Evolutionary conservation across 2,329 filamentous ascomycete species (phyloP), one percentile per base, ranked within the genome.

Genomic region (Talaromyces albobiverticillius): DNA sequence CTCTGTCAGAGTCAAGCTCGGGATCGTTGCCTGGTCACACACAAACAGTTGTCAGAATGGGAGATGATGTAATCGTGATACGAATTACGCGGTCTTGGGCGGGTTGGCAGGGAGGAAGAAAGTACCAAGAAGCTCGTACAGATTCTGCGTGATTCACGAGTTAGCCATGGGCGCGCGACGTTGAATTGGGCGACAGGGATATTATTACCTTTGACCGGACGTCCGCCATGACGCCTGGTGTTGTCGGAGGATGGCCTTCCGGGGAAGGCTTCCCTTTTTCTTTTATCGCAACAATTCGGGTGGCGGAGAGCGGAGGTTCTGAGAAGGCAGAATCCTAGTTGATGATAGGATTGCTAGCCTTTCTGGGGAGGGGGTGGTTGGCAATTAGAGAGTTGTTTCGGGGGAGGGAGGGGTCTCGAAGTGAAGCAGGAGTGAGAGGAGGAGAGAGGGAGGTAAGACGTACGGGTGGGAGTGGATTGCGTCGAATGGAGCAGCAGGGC

Each of bases 81-180:
- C 54, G 49, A 47, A 55, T 58, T 57, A 55, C 48, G 53, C 48
- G 50, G 58, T 54, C 54, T n/a, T 59, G 59, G 43, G 52, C 52
- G 57, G 34, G 62, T 58, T 47, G 46, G 48, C 25, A 58, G 56
- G 58, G 54, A 62, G 62, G 62, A 60, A 59, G 62, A 62, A 64
- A 64, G 64, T 95, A 97, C 94, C 93, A 84, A 99, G 90, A 81
- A 95, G 87, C 84, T 94, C 93, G 84, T 89, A 97, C 72, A 89
- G 87, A 84, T 99, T 99, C 94, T 97, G 69, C 29, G 25, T 4
- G 36, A 40, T 16, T 10, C n/a, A 11, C 6, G 7, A 40, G 36
- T 40, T 40, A 40, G 36, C 36, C 16, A 3, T 2, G 20, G 36
- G 20, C 18, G 36, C 40, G 40, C n/a, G 16, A 50, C 18, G 32